phyloP scores from a whole-genome alignment of 352 stramenopile species.

The Globisporangium emineosum region DNA sequence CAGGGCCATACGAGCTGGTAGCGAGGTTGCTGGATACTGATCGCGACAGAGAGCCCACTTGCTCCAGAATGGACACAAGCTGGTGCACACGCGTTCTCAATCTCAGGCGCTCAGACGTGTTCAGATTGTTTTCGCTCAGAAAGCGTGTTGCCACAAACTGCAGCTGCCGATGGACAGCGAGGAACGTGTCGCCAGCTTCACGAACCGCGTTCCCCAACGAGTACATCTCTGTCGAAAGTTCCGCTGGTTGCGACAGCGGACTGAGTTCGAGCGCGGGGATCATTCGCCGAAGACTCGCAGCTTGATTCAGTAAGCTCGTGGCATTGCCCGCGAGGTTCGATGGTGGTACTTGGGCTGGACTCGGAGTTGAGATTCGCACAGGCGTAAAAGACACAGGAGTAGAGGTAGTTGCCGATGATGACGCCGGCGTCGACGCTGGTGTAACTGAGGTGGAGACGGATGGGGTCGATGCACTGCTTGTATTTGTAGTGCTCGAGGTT shows the following conservation, averaged over 20 bases:
- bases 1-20: conserved; percentile 16
- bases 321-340: background rate
- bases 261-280: conserved; percentile 27
- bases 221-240: conserved; percentile 28
- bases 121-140: conserved; percentile 26
- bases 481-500: background rate
- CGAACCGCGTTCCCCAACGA: conserved; percentile 25
- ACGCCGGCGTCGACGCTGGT: background rate
- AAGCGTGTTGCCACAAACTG: conserved; percentile 27
- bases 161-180: conserved; percentile 35
- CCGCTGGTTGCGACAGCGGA: conserved; percentile 21
- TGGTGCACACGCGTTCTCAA: conserved; percentile 23
- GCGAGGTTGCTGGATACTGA: conserved; percentile 16
- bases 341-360: background rate
- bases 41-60: conserved; percentile 14
- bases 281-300: conserved; percentile 20
- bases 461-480: background rate
- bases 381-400: background rate
- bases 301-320: conserved; percentile 21
- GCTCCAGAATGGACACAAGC: conserved; percentile 22
- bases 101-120: conserved; percentile 18
- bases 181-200: conserved; percentile 31
- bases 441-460: background rate
- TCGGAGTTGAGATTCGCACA: background rate
- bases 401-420: background rate